Evolutionary conservation across 495 filamentous ascomycete species (phyloP).

Genomic region (Alectoria sarmentosa): DNA sequence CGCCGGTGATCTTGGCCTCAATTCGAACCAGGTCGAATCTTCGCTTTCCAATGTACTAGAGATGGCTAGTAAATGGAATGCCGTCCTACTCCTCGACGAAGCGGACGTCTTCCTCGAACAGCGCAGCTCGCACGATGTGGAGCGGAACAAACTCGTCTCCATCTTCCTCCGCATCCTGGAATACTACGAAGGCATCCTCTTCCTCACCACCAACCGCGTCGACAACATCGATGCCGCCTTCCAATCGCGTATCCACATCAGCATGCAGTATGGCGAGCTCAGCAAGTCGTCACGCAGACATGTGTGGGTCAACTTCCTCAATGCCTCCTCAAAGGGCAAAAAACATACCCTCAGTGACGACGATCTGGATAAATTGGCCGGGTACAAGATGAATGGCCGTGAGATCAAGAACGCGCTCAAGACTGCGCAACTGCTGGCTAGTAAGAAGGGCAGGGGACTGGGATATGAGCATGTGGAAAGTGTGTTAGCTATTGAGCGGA

Average conservation of each 20-base stretch:
- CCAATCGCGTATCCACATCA: conserved; percentile 39
- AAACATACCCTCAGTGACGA: conserved; percentile 32
- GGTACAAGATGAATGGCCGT: conserved; percentile 48
- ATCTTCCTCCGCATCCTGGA: conserved; percentile 34
- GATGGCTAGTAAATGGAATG: conserved; percentile 28
- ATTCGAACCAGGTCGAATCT: conserved; percentile 20
- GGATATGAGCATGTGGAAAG: conserved; percentile 37
- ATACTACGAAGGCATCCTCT: conserved; percentile 36
- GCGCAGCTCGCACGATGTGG: conserved; percentile 39
- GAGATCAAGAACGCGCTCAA: conserved; percentile 62
- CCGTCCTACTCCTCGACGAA: conserved; percentile 52
- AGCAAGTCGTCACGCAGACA: conserved; percentile 12
- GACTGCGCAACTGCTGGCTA: conserved; percentile 43
- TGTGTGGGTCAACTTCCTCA: conserved; percentile 24
- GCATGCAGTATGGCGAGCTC: conserved; percentile 37
- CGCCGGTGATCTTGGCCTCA: conserved; percentile 23
- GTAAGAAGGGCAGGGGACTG: conserved; percentile 32
- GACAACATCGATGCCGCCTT: conserved; percentile 39
- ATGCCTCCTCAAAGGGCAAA: conserved; percentile 1
- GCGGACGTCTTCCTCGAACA: conserved; percentile 62
- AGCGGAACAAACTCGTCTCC: conserved; percentile 49
- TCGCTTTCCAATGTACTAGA: conserved; percentile 25
- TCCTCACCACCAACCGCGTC: conserved; percentile 37
- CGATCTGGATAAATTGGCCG: conserved; percentile 38
- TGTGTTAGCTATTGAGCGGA: conserved; percentile 38